Evolutionary conservation across 140 eudicot species (phyloP).

Genomic region (Anethum foeniculum): DNA sequence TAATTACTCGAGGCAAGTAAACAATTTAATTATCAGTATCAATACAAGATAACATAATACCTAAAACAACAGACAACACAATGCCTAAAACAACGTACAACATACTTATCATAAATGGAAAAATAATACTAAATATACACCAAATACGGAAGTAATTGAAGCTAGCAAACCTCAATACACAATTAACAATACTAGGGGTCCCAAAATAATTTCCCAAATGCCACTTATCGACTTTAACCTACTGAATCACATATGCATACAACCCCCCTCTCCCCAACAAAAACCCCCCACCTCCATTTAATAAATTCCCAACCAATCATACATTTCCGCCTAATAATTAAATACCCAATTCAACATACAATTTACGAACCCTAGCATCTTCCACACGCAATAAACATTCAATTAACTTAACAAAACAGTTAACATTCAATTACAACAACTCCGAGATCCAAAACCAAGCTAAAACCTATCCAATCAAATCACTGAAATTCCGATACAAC

Average conservation of each 20-base stretch:
- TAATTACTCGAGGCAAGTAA: background rate
- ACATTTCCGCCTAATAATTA: background rate
- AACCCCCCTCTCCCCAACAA: background rate
- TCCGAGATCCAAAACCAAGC: conserved; percentile 21
- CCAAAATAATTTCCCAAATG: background rate
- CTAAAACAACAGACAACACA: background rate
- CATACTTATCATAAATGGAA: background rate
- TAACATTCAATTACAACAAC: background rate
- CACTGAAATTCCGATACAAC: background rate
- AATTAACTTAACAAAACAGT: background rate
- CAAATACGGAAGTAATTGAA: background rate
- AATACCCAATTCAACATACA: background rate
- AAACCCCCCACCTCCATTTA: background rate
- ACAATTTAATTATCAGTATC: background rate
- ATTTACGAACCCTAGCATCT: background rate
- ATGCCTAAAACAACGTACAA: background rate
- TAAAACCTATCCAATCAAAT: background rate
- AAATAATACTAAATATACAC: background rate
- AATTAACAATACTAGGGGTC: background rate
- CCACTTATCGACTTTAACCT: background rate
- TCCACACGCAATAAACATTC: background rate
- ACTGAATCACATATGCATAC: background rate
- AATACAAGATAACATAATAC: background rate
- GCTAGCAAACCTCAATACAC: background rate
- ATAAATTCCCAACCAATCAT: background rate